phyloP scores from a whole-genome alignment of 768 basidiomycete species.

The Tremella mesenterica region DNA sequence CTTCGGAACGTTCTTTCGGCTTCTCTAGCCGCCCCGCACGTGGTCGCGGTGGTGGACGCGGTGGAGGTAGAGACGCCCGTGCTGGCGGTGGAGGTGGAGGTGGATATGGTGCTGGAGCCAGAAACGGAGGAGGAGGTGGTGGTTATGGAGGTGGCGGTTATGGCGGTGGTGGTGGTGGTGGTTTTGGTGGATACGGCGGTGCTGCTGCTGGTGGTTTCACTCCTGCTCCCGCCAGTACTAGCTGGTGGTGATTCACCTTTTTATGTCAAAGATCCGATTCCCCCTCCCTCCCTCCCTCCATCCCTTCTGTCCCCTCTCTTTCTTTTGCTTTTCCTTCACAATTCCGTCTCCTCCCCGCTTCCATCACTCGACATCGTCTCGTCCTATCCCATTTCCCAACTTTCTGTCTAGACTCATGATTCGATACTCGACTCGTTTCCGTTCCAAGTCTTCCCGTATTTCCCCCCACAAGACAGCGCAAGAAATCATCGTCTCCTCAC shows the following conservation, averaged over 20 bases:
- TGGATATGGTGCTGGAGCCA: conserved; percentile 47
- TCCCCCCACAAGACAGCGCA: too few species aligned
- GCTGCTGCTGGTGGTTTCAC: conserved; percentile 36
- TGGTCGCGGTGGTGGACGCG: conserved; percentile 46
- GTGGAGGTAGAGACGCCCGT: conserved; percentile 50
- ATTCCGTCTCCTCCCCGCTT: too few species aligned
- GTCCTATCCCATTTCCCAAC: neutral
- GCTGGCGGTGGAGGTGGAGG: conserved; percentile 41
- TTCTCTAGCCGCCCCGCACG: conserved; percentile 49
- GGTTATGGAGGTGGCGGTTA: conserved; percentile 44
- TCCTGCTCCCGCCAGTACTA: conserved; percentile 30
- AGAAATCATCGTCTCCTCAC: too few species aligned
- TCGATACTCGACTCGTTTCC: neutral
- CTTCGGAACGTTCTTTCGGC: conserved; percentile 58
- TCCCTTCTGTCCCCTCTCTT: neutral
- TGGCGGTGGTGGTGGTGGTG: conserved; percentile 50
- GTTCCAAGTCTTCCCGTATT: too few species aligned
- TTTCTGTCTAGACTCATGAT: neutral
- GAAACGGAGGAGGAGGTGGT: conserved; percentile 41
- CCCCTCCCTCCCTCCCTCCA: neutral
- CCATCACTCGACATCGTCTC: neutral
- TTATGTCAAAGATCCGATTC: neutral
- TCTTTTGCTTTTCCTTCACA: neutral
- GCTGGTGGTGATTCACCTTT: conserved; percentile 32
- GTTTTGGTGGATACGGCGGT: conserved; percentile 41